Evolutionary conservation across 768 basidiomycete species (phyloP), one percentile per base, ranked within the genome.

Genomic region (Holtermannia corniformis): DNA sequence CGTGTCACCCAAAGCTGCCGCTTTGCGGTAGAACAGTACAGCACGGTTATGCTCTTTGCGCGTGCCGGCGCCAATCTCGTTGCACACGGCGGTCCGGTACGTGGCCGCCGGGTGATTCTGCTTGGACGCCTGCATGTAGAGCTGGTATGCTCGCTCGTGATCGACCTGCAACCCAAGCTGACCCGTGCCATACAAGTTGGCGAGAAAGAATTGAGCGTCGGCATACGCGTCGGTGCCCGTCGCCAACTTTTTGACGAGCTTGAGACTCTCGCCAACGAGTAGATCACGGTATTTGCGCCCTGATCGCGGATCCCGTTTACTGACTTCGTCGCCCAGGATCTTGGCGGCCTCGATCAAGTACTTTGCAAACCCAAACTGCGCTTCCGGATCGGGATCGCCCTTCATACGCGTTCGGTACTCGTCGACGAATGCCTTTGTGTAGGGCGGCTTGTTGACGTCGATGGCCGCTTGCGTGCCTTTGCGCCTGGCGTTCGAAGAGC

Each of bases 331-430:
- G 0, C 73, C 73, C 1, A 74, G 57, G 52, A 71, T 72, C 75
- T 87, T 90, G 13, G 95, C 95, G 25, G 95, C 95, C 64, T 97
- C 95, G 69, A 99, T 91, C 54, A 99, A 82, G 71, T 97, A 99
- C 75, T 93, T 96, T n/a, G 92, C 88, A 68, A 95, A 99, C 22
- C 85, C 76, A 72, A 96, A 97, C 70, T 97, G 95, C 22, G 92
- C 88, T 72, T 97, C 95, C 0, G 93, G 93, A 70, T 99, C 95
- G 1, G 92, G 92, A 72, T 99, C 95, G 24, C 82, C 85, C 73
- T 97, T 97, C 76, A 99, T 95, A 49, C 95, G 83, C 52, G 86
- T 85, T 19, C 95, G 87, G 74, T 99, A 99, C 69, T 95, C 85
- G 67, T 99, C 95, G 61, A 99, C 91, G 68, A 92, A 95, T 63